Evolutionary conservation across 78 protist genomes (phyloP).

Genomic region (Goniomonas avonlea): DNA sequence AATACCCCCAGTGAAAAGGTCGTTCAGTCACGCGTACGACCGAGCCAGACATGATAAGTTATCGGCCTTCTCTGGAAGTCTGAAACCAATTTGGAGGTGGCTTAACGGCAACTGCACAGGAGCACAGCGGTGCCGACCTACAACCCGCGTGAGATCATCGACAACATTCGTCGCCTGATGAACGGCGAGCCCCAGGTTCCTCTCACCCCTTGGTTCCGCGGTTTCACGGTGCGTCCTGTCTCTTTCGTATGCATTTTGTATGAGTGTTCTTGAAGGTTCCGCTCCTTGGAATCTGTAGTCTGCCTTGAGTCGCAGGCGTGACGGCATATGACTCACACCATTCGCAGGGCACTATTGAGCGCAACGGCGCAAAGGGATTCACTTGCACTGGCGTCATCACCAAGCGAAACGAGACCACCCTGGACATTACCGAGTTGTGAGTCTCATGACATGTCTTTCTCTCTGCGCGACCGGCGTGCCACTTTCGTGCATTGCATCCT

Average conservation of each 20-base stretch:
- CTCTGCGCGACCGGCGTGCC: not conserved
- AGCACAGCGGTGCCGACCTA: conserved; percentile 67
- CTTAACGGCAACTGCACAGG: too few relatives aligned
- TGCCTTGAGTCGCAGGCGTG: too few relatives aligned
- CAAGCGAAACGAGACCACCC: not conserved
- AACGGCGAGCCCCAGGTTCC: conserved; percentile 36
- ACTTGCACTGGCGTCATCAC: not conserved
- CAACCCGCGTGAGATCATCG: conserved; percentile 82
- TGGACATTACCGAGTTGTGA: conserved; percentile 14
- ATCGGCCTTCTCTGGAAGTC: too few relatives aligned
- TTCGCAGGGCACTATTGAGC: too few relatives aligned
- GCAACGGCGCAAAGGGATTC: not conserved
- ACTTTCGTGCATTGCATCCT: not conserved
- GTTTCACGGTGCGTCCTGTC: conserved; percentile 68
- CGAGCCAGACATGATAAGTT: too few relatives aligned
- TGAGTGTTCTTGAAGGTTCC: too few relatives aligned
- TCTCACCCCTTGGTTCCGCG: conserved; percentile 89
- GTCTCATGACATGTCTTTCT: not conserved
- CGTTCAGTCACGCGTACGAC: too few relatives aligned
- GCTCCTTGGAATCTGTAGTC: too few relatives aligned
- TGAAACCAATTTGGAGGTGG: too few relatives aligned
- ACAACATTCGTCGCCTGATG: conserved; percentile 28
- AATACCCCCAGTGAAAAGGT: too few relatives aligned
- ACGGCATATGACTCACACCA: not conserved
- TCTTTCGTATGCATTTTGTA: too few relatives aligned